A percentile compares a stretch with the other conserved stretches of the same genome.
These are phyloP conservation scores for Cercospora brassicicola DNA, from an alignment of 2,329 filamentous ascomycete genomes.

Conservation along the genomic window DNA sequence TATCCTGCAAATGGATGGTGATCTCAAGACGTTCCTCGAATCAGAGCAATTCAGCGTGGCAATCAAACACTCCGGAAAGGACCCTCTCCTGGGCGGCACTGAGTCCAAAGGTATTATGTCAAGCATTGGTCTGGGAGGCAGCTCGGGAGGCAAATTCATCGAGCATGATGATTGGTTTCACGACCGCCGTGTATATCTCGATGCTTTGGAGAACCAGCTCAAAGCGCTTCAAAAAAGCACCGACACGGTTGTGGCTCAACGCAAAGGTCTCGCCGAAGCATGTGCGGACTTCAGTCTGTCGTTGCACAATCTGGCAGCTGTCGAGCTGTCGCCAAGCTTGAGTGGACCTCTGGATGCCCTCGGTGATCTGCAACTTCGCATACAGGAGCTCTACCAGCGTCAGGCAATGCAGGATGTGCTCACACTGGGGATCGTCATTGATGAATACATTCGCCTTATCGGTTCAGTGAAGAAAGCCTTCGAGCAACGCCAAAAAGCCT, in stretches of 20 bases:
- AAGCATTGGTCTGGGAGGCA: slow-evolving; percentile 72
- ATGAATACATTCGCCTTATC: slow-evolving; percentile 96
- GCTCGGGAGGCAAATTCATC: slow-evolving; percentile 78
- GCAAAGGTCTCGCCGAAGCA: slow-evolving; percentile 89
- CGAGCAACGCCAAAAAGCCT: slow-evolving; percentile 87
- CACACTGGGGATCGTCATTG: slow-evolving; percentile 94
- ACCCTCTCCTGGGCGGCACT: slow-evolving; percentile 67
- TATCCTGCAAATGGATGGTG: slow-evolving; percentile 85
- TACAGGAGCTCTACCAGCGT: slow-evolving; percentile 90
- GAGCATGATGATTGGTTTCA: slow-evolving; percentile 99
- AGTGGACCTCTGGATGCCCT: slow-evolving; percentile 87
- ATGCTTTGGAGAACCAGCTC: slow-evolving; percentile 82
- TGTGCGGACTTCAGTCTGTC: slow-evolving; percentile 91
- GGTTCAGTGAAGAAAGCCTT: slow-evolving; percentile 94
- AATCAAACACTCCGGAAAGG: slow-evolving; percentile 86
- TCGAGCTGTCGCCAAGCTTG: slow-evolving; percentile 85
- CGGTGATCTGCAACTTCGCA: slow-evolving; percentile 89
- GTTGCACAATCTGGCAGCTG: slow-evolving; percentile 85
- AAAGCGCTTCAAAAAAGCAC: slow-evolving; percentile 90
- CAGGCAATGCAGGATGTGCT: slow-evolving; percentile 96
- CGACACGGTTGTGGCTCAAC: slow-evolving; percentile 86
- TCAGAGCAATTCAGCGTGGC: slow-evolving; percentile 95
- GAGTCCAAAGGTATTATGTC: slow-evolving; percentile 89
- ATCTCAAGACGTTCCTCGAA: slow-evolving; percentile 94
- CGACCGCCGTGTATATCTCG: slow-evolving; percentile 89